Evolutionary conservation across 2,329 filamentous ascomycete species (phyloP), one percentile per base, ranked within the genome.

Genomic region (Aspergillus sp.): DNA sequence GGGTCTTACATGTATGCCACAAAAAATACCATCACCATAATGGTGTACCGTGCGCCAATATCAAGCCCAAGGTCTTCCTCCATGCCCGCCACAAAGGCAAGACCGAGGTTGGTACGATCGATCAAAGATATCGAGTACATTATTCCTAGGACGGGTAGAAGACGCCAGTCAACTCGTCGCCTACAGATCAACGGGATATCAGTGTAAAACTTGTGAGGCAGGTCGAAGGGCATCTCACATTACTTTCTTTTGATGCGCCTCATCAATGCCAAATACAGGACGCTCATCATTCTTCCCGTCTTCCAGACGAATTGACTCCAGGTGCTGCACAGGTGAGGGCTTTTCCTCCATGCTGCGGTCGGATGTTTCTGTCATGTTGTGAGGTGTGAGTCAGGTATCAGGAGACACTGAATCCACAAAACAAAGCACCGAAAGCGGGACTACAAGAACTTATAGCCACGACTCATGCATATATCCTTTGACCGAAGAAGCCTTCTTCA

Each of bases 61-160:
- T 63, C 47, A 13, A 71, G 61, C 12, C 57, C 56, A 17, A 70
- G 63, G 33, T 70, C 68, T 33, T 64, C 61, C 15, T 67, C 52
- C 68, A 70, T 70, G 13, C 67, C 67, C 19, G 68, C 66, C 8
- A 70, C 67, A 24, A 62, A 62, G 4, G 68, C 67, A 40, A 73
- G 71, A 54, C 70, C 70, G 5, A 76, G 64, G 54, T 77, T 77
- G 56, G 70, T 70, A 37, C 74, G 67, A 48, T 77, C 75, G 61
- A 77, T 71, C 24, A 74, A 61, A 0, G 72, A 69, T 22, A 77
- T 70, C 8, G 70, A 73, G 60, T 77, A 77, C 62, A 77, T 71
- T 46, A 71, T 63, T 4, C 73, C 73, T 2, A 77, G 66, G 9
- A 75, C 75, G 4, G 75, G 74, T 12, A 78, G 71, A 1, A 77